phyloP scores from a whole-genome alignment of 805 yeast genomes.

The Suhomyces kilbournensis region DNA sequence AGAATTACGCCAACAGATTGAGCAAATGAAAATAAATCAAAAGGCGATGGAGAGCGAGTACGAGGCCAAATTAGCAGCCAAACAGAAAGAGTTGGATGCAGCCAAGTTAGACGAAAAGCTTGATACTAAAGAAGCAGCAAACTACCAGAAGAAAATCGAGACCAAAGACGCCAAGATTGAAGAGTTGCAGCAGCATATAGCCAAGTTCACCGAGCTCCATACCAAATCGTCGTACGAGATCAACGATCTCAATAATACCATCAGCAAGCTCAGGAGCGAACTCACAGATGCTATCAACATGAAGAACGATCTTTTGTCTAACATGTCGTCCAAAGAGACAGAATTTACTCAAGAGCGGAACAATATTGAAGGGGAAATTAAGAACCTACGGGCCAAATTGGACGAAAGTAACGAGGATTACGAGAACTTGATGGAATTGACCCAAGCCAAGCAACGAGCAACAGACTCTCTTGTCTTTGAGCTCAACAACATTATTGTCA shows the following conservation, averaged over 20 bases:
- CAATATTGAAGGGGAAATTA: slow-evolving; percentile 48
- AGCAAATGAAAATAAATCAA: neutral
- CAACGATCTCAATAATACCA: slow-evolving; percentile 11
- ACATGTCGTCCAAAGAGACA: slow-evolving; percentile 61
- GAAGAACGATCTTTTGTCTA: slow-evolving; percentile 64
- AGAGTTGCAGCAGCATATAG: slow-evolving; percentile 13
- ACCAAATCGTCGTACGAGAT: slow-evolving; percentile 13
- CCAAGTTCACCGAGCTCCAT: slow-evolving; percentile 10
- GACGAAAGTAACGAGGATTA: slow-evolving; percentile 46
- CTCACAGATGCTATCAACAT: slow-evolving; percentile 28
- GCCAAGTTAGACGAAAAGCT: slow-evolving; percentile 7
- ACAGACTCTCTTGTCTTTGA: slow-evolving; percentile 27
- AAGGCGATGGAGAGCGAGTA: neutral
- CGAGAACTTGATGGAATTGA: slow-evolving; percentile 41
- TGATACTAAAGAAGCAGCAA: slow-evolving; percentile 10
- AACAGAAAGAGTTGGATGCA: slow-evolving; percentile 6
- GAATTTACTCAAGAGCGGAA: slow-evolving; percentile 57
- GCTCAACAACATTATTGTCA: slow-evolving; percentile 19
- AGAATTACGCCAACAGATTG: neutral
- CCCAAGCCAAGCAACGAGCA: slow-evolving; percentile 23
- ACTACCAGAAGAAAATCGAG: slow-evolving; percentile 9
- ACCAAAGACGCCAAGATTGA: slow-evolving; percentile 12
- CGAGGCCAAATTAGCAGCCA: neutral
- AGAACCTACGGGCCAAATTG: slow-evolving; percentile 38
- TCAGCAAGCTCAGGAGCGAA: slow-evolving; percentile 14